These are phyloP conservation scores for Danielia reshetovae DNA, from an alignment of 805 yeast species.

Conservation along the genomic window DNA sequence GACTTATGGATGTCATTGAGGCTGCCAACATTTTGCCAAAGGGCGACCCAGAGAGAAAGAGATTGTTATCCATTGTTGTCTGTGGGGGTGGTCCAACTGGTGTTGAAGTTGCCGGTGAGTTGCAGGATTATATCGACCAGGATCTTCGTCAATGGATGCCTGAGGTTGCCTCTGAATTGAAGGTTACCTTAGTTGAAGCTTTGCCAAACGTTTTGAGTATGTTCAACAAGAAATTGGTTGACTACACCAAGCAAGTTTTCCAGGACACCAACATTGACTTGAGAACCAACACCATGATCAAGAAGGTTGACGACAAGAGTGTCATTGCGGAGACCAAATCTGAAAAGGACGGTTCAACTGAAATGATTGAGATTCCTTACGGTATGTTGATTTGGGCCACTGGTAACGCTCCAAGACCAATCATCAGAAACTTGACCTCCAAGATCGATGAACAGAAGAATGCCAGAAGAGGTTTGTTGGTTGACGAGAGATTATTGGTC, in stretches of 20 bases:
- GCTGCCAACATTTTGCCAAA: conserved; percentile 78
- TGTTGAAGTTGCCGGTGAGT: conserved; percentile 95
- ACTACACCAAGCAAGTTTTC: conserved; percentile 79
- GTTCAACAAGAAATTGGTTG: conserved; percentile 65
- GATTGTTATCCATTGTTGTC: conserved; percentile 82
- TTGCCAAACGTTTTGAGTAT: conserved; percentile 79
- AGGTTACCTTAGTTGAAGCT: conserved; percentile 85
- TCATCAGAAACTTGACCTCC: conserved; percentile 62
- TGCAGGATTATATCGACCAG: conserved; percentile 90
- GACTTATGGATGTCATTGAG: conserved; percentile 83
- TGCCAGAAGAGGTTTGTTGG: conserved; percentile 86
- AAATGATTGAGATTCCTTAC: conserved; percentile 66
- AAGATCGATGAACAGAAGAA: conserved; percentile 73
- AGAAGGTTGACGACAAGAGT: conserved; percentile 67
- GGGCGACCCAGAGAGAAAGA: conserved; percentile 73
- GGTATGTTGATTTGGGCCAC: conserved; percentile 97
- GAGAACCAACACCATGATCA: conserved; percentile 82
- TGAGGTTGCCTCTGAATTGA: conserved; percentile 72
- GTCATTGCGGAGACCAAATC: conserved; percentile 66
- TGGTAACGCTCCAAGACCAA: conserved; percentile 86
- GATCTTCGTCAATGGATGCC: conserved; percentile 90
- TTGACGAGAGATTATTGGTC: conserved; percentile 71
- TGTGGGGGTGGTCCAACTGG: conserved; percentile 99
- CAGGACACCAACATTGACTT: conserved; percentile 63
- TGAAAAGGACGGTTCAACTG: conserved; percentile 57